Evolutionary conservation across 352 stramenopile species (phyloP).

Genomic region (Phytopythium montanum): DNA sequence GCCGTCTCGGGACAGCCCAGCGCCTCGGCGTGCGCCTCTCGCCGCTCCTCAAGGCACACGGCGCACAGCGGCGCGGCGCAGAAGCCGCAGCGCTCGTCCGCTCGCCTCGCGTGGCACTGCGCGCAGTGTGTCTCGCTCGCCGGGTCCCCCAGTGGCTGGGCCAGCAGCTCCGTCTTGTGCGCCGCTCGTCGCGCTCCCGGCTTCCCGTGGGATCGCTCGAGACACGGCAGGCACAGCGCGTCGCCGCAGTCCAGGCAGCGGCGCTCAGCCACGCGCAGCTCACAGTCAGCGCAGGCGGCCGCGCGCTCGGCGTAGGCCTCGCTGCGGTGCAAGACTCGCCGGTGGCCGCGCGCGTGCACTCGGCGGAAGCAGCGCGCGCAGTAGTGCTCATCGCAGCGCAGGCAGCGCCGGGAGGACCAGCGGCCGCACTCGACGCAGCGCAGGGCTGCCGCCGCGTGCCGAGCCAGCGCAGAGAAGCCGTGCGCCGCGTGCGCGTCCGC

Average conservation of each 20-base stretch:
- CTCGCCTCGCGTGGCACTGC: slow-evolving; percentile 48
- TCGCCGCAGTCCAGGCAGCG: slow-evolving; percentile 66
- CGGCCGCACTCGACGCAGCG: slow-evolving; percentile 75
- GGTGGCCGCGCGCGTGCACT: slow-evolving; percentile 61
- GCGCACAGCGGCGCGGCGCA: slow-evolving; percentile 53
- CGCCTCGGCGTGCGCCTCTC: slow-evolving; percentile 4
- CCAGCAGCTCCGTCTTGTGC: slow-evolving; percentile 45
- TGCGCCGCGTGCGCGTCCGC: slow-evolving; percentile 62
- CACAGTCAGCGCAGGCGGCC: slow-evolving; percentile 68
- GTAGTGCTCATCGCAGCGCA: slow-evolving; percentile 78
- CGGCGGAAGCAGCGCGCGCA: slow-evolving; percentile 74
- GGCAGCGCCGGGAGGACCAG: slow-evolving; percentile 51
- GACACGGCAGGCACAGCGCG: slow-evolving; percentile 62
- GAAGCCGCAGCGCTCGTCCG: slow-evolving; percentile 50
- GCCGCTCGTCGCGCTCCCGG: slow-evolving; percentile 11
- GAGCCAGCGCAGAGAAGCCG: slow-evolving; percentile 51
- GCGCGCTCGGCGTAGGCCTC: slow-evolving; percentile 61
- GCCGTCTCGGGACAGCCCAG: slow-evolving; percentile 54
- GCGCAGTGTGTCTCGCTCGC: slow-evolving; percentile 48
- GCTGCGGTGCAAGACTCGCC: slow-evolving; percentile 39
- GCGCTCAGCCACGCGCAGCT: slow-evolving; percentile 57
- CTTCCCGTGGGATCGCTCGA: slow-evolving; percentile 46
- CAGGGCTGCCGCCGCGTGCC: slow-evolving; percentile 25
- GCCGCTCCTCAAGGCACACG: slow-evolving; percentile 39
- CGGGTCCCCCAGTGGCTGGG: slow-evolving; percentile 33